A percentile compares a stretch with the other conserved stretches of the same genome.
These are phyloP conservation scores for Tephrocybe sp. DNA, from an alignment of 768 basidiomycete genomes.

Conservation along the genomic window DNA sequence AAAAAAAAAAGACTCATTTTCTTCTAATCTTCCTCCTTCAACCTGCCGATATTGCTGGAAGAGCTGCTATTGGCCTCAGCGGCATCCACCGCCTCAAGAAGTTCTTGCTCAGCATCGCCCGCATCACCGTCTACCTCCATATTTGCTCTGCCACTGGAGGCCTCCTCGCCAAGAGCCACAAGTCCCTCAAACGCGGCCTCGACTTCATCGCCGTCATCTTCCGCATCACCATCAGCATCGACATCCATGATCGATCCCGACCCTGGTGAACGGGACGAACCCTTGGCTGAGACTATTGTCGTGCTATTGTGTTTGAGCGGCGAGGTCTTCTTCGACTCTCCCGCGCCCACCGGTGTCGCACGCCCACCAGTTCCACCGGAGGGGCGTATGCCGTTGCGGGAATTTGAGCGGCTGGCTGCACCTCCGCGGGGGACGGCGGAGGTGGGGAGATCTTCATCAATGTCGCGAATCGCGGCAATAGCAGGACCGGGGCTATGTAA, in stretches of 20 bases:
- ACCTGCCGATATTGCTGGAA: constrained; percentile 22
- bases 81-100: constrained; percentile 53
- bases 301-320: constrained; percentile 16
- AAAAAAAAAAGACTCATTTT: neutral
- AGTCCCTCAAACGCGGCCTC: constrained; percentile 25
- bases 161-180: constrained; percentile 13
- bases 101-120: constrained; percentile 43
- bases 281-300: constrained; percentile 18
- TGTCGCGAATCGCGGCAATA: neutral
- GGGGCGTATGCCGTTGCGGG: constrained; percentile 9
- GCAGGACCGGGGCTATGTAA: constrained; percentile 14
- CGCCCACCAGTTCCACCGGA: neutral
- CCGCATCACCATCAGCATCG: constrained; percentile 32
- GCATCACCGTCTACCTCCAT: constrained; percentile 18
- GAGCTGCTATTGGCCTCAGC: constrained; percentile 43
- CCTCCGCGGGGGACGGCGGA: constrained; percentile 1
- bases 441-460: neutral
- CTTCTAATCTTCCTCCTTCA: constrained; percentile 22
- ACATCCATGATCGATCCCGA: constrained; percentile 21
- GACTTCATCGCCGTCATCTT: constrained; percentile 36
- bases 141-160: neutral
- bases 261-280: constrained; percentile 5
- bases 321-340: constrained; percentile 5
- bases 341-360: neutral
- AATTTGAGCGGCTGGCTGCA: constrained; percentile 10